Conservation (phyloP, 225 moss, liverwort and hornwort species). For the Physcomitrellopsis africana region DNA sequence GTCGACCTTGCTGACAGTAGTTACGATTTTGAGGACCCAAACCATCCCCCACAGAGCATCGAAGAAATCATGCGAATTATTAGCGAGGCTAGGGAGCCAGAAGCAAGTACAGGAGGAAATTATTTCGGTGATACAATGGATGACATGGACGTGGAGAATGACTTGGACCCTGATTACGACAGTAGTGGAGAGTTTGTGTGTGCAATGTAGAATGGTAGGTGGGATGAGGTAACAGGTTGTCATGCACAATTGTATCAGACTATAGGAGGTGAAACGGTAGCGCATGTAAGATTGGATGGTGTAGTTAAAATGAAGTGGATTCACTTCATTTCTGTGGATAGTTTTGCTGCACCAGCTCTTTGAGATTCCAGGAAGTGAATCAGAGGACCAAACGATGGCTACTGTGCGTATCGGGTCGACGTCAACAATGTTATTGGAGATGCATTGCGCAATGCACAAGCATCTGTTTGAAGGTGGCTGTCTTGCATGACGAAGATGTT, state of each 20-base stretch:
- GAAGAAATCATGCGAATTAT: conserved; percentile 93
- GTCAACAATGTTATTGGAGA: neutral
- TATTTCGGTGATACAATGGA: conserved; percentile 71
- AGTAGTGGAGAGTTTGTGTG: conserved; percentile 99
- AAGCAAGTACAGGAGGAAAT: conserved; percentile 51
- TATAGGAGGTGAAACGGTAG: conserved; percentile 11
- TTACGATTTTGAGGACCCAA: conserved; percentile 94
- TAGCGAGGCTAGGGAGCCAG: conserved; percentile 46
- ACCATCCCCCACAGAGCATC: conserved; percentile 89
- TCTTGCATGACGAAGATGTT: neutral
- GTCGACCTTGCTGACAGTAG: conserved; percentile 71
- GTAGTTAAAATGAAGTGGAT: conserved; percentile 32
- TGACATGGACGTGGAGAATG: conserved; percentile 88
- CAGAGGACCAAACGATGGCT: conserved; percentile 4
- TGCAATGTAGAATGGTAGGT: conserved; percentile 57
- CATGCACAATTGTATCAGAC: conserved; percentile 6
- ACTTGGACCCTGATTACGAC: conserved; percentile 61
- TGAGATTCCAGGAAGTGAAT: conserved; percentile 9
- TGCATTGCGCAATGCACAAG: neutral
- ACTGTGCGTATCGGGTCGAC: neutral
- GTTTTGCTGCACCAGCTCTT: conserved; percentile 38
- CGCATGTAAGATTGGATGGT: neutral
- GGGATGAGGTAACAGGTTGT: neutral
- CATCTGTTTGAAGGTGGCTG: neutral
- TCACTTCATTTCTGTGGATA: conserved; percentile 37